These are phyloP conservation scores for Aspergillus cejpii DNA, from an alignment of 2,329 filamentous ascomycete species.

Conservation along the genomic window DNA sequence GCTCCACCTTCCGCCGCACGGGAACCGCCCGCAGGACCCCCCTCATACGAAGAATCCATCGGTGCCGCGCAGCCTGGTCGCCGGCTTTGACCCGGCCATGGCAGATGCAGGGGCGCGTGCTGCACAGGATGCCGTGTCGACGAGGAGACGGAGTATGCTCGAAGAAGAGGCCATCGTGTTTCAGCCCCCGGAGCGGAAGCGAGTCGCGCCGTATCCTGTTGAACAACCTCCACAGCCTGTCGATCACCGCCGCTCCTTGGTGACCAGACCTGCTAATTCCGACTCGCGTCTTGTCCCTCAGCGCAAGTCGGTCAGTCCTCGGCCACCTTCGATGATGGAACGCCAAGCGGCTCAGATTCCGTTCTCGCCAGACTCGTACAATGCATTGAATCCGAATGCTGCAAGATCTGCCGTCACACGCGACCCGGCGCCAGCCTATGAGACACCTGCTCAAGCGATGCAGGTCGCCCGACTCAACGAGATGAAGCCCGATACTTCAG, in stretches of 20 bases:
- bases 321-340: constrained; percentile 41
- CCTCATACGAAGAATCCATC: constrained; percentile 22
- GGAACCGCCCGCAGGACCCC: constrained; percentile 20
- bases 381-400: constrained; percentile 50
- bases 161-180: constrained; percentile 25
- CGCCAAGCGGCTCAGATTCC: constrained; percentile 44
- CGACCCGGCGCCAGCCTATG: constrained; percentile 33
- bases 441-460: constrained; percentile 35
- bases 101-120: constrained; percentile 25
- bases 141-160: constrained; percentile 23
- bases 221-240: constrained; percentile 27
- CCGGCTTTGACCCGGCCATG: constrained; percentile 35
- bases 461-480: constrained; percentile 36
- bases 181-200: constrained; percentile 17
- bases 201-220: constrained; percentile 24
- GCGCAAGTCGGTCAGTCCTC: constrained; percentile 56
- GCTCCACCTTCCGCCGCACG: constrained; percentile 15
- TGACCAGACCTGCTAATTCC: constrained; percentile 25
- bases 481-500: constrained; percentile 40
- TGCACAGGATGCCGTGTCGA: constrained; percentile 23
- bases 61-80: constrained; percentile 39
- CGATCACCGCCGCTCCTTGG: constrained; percentile 22
- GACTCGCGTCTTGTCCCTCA: constrained; percentile 40
- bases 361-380: constrained; percentile 57
- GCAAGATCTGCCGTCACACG: constrained; percentile 28